Evolutionary conservation across 768 basidiomycete genomes (phyloP), one percentile per base, ranked within the genome.

Genomic region (Polyporus arcularius): DNA sequence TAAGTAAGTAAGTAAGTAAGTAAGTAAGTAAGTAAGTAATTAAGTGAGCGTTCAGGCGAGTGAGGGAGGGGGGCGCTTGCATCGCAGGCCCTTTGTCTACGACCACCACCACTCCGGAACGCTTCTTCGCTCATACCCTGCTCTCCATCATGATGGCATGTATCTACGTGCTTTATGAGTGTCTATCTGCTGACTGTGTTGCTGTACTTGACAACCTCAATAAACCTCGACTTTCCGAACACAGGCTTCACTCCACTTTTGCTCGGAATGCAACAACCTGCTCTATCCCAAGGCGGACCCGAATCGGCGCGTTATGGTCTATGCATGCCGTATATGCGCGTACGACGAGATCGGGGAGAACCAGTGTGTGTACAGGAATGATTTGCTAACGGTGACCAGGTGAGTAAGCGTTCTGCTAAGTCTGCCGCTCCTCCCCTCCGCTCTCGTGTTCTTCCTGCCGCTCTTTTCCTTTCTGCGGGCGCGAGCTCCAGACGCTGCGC

Each of bases 211-310:
- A 26, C 16, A n/a, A 31, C 49, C 7, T 31, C 15, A 10, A 31
- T 28, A 2, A 10, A n/a, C 42, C 12, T 48, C 46, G 21, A 26
- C 21, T 8, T 26, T 48, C 18, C 43, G 9, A n/a, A 18, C n/a
- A 7, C 55, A 93, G 91, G 87, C 92, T 11, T 90, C 90, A 2
- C 85, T 96, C 31, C 87, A 92, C 66, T 96, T 96, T 75, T 96
- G 94, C 69, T 88, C 86, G 41, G 94, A 96, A 80, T 96, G 94
- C 80, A 95, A 96, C 78, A 96, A 97, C 72, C 82, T 97, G 31
- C 81, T 97, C 54, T 96, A 96, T 73, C 94, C 94, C 21, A 88
- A 95, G 77, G 95, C 92, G 45, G 96, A 97, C 75, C 86, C 85
- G 57, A 82, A 88, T 62, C 87, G 94, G 49, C 83, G 89, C 48